Conservation (phyloP, 306 rosid species). For the Geum urbanum region DNA sequence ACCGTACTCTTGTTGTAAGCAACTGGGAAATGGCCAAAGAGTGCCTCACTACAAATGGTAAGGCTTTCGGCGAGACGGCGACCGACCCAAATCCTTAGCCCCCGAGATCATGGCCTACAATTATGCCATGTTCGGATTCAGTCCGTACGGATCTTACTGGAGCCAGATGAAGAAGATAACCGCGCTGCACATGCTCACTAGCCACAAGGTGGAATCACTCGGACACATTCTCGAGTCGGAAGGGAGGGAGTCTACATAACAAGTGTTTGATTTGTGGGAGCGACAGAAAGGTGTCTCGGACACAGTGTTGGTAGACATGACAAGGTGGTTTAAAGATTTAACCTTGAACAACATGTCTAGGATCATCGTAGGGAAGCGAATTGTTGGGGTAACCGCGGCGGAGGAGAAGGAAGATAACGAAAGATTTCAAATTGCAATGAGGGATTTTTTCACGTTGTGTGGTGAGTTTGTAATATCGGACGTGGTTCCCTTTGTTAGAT, state of each 20-base stretch:
- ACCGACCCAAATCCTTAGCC: background rate
- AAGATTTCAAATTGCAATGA: background rate
- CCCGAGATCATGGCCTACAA: background rate
- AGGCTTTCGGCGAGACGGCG: background rate
- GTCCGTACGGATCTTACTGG: background rate
- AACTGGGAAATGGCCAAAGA: background rate
- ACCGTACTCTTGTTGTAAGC: background rate
- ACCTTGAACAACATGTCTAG: constrained; percentile 7
- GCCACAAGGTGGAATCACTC: constrained; percentile 14
- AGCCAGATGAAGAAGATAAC: background rate
- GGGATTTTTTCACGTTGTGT: background rate
- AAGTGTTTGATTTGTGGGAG: background rate
- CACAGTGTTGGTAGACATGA: constrained; percentile 7
- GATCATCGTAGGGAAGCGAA: constrained; percentile 9
- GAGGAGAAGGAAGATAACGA: background rate
- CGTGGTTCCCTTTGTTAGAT: constrained; percentile 12
- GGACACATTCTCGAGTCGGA: constrained; percentile 3
- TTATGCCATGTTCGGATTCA: background rate
- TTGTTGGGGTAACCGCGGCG: background rate
- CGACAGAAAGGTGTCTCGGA: background rate
- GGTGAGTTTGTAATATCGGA: constrained; percentile 3
- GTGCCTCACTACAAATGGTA: background rate
- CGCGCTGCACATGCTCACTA: constrained; percentile 9
- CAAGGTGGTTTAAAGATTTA: constrained; percentile 9
- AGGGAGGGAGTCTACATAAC: constrained; percentile 1